These are phyloP conservation scores for Sugiyamaella marilandica DNA, from an alignment of 805 yeast species.

Conservation along the genomic window DNA sequence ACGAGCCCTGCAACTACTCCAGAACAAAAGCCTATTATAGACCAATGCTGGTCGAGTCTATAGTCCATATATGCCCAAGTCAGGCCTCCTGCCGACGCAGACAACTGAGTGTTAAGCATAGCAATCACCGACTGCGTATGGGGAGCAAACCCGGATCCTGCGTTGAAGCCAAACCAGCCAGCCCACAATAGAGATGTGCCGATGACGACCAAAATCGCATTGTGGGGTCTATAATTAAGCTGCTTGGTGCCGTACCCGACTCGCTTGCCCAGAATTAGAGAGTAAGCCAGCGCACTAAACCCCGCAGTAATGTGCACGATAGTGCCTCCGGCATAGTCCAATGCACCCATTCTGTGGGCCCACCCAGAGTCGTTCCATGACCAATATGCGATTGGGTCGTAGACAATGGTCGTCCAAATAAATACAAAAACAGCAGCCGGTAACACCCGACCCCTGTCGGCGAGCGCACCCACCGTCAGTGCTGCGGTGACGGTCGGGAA, in stretches of 20 bases:
- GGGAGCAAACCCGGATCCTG: constrained; percentile 52
- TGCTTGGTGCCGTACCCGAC: constrained; percentile 52
- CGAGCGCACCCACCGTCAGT: constrained; percentile 65
- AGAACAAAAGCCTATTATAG: constrained; percentile 88
- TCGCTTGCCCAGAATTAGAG: constrained; percentile 61
- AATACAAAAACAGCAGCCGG: constrained; percentile 67
- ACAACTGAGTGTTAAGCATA: constrained; percentile 45
- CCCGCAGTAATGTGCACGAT: constrained; percentile 73
- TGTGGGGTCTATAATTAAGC: constrained; percentile 63
- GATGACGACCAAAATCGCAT: constrained; percentile 58
- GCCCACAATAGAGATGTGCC: constrained; percentile 69
- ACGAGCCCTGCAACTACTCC: constrained; percentile 94
- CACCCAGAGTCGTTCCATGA: constrained; percentile 69
- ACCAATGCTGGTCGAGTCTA: constrained; percentile 73
- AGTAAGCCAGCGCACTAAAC: constrained; percentile 64
- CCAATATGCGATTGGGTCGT: constrained; percentile 71
- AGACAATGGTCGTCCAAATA: constrained; percentile 66
- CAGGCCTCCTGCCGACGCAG: constrained; percentile 46
- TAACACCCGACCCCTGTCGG: constrained; percentile 65
- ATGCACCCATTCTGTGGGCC: constrained; percentile 55
- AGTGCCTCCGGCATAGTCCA: constrained; percentile 75
- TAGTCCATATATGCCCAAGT: constrained; percentile 44
- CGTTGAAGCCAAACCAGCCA: constrained; percentile 77
- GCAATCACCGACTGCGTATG: constrained; percentile 40
- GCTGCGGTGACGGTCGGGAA: constrained; percentile 63